Base-by-base conservation (phyloP, 176 grass and related monocot genomes). In the Carex kokanica region DNA sequence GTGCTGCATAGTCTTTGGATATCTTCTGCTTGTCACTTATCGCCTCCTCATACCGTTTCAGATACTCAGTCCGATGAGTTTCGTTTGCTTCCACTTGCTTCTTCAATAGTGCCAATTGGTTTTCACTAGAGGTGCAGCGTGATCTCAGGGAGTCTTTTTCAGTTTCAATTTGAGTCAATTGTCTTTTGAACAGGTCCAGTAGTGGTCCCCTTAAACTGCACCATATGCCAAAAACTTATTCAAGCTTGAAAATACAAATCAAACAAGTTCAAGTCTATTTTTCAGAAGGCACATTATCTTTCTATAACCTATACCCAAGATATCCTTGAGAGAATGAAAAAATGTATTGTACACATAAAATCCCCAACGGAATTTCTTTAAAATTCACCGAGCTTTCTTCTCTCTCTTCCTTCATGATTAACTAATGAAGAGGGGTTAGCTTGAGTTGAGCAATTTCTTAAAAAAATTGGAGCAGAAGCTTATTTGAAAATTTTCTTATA, bases 11-110 rank as follows among this genome's bases (percentile, higher is more conserved):
- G 69, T 99, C 96, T 65, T 89, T 99, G 1, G 93, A 93, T 80
- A 95, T 90, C 79, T 87, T 99, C 85, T 99, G 93, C 83, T 99
- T 99, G 89, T 99, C 96, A 78, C 88, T 88, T 45, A 95, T 82
- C 38, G 85, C 87, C 84, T 99, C 96, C 88, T 99, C 96, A 13
- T 93, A 99, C 53, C 93, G 93, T 45, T 83, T 91, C 85, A 95
- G 73, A 74, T 99, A 99, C 83, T 99, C 91, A 78, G 86, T 85
- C 80, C 89, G 89, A 41, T 99, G 93, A 21, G 21, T 78, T 85
- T 99, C 96, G 59, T 90, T 95, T 85, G 96, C 88, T 75, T 95
- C 91, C 12, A 99, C 90, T 83, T 93, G 96, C 78, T 88, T 95
- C 63, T 86, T 93, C 20, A 99, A 91, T 73, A 93, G 88, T 84